Conservation (phyloP, 805 yeast species). For the Teunomyces barrocoloradensis region DNA sequence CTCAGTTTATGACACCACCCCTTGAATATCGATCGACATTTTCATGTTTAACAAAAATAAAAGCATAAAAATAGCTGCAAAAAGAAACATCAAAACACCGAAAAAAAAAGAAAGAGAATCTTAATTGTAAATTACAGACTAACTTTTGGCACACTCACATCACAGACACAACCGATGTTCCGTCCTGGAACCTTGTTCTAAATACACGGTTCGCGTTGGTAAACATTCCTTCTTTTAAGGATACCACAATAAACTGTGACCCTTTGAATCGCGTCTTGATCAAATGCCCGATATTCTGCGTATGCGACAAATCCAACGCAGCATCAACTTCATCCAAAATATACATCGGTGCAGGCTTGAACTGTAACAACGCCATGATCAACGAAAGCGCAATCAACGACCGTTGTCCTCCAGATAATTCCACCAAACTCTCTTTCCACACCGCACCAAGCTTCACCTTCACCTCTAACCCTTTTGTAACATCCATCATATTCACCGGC, state of each 20-base stretch:
- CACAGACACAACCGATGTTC: constrained; percentile 86
- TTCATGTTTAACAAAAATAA: neutral
- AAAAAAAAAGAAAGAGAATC: neutral
- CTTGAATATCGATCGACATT: neutral
- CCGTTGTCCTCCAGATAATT: constrained; percentile 95
- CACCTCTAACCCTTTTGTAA: constrained; percentile 87
- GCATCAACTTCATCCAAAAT: constrained; percentile 98
- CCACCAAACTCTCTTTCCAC: constrained; percentile 95
- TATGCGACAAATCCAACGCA: constrained; percentile 93
- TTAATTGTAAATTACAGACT: neutral
- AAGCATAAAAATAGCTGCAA: neutral
- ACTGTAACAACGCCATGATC: constrained; percentile 87
- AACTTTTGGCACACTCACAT: constrained; percentile 35
- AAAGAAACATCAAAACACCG: neutral
- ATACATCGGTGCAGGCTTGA: constrained; percentile 98
- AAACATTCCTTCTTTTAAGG: constrained; percentile 97
- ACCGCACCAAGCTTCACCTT: constrained; percentile 85
- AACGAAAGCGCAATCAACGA: constrained; percentile 90
- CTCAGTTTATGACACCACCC: neutral
- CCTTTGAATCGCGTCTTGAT: constrained; percentile 94
- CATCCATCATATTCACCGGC: constrained; percentile 74
- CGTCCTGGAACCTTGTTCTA: constrained; percentile 92
- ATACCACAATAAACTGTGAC: constrained; percentile 93
- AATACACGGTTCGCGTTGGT: constrained; percentile 94
- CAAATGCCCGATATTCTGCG: constrained; percentile 95